Conservation (phyloP, 192 early-diverging fungal genomes). For the Coemansia sp. region DNA sequence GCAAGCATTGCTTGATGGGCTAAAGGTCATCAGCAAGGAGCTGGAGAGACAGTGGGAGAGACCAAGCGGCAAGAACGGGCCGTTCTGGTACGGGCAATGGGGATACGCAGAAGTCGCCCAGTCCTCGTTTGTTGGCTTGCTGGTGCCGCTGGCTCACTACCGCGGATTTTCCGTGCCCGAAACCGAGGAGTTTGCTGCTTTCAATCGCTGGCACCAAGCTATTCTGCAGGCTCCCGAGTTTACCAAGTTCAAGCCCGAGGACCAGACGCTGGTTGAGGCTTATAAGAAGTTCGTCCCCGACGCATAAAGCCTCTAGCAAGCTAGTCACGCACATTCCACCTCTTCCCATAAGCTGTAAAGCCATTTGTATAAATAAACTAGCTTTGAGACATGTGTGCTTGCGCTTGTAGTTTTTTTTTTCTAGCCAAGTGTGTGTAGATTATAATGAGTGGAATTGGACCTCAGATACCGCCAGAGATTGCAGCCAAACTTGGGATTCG, state of each 20-base stretch:
- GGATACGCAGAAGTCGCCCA: slow-evolving; percentile 24
- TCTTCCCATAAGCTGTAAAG: too few relatives aligned
- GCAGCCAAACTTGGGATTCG: slow-evolving; percentile 37
- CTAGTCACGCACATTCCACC: too few relatives aligned
- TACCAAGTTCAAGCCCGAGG: slow-evolving; percentile 18
- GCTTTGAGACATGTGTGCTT: too few relatives aligned
- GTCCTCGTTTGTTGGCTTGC: slow-evolving; percentile 19
- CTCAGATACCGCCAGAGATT: slow-evolving; percentile 47
- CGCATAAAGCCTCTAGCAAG: neutral
- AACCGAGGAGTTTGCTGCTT: slow-evolving; percentile 34
- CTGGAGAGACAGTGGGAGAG: slow-evolving; percentile 31
- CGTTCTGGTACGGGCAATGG: slow-evolving; percentile 30
- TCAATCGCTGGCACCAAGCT: slow-evolving; percentile 29
- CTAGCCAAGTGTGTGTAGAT: neutral
- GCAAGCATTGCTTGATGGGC: slow-evolving; percentile 11
- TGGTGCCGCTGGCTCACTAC: slow-evolving; percentile 16
- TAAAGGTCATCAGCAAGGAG: slow-evolving; percentile 19
- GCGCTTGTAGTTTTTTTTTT: neutral
- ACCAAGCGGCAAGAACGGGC: slow-evolving; percentile 25
- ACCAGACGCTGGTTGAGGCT: slow-evolving; percentile 7
- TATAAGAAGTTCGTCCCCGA: slow-evolving; percentile 26
- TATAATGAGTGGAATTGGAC: slow-evolving; percentile 29
- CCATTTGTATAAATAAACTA: too few relatives aligned
- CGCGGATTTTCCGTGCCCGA: slow-evolving; percentile 26
- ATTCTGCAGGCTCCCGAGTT: slow-evolving; percentile 23